Base-by-base conservation (phyloP, 768 basidiomycete species). In the Xerocomellus intermedius region DNA sequence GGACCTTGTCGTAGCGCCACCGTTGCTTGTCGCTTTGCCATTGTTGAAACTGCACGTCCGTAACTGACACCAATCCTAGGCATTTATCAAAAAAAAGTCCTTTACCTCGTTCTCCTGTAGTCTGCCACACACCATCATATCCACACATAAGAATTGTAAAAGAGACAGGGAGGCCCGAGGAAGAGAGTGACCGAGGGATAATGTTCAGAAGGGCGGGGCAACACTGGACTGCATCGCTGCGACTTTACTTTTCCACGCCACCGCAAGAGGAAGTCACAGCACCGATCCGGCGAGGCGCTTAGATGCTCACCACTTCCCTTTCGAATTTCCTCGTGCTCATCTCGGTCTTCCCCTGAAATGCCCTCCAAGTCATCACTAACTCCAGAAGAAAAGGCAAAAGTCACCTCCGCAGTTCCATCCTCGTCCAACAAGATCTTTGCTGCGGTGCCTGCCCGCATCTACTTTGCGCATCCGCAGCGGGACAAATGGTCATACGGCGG, bases 401-500 rank as follows among this genome's bases (percentile, higher is more conserved):
- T 98, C 59, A 89, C 87, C 69, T 72, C 77, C 12, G 79, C 84
- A 3, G 71, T 91, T 21, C 77, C 84, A 4, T 64, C 70, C 0
- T 70, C 80, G 4, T 73, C 63, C 21, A 82, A 85, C 76, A 96
- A 96, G 78, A 90, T 96, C 60, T 64, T 84, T 42, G 83, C 73
- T 39, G 94, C 93, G n/a, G 84, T 89, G 1, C 79, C 92, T 36
- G 91, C 86, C 12, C 82, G 96, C 41, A 81, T 99, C 51, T 99
- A 98, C 76, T 92, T 91, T 73, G 93, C 94, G 1, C 77, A 88
- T 66, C 94, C 90, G 26, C 75, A 85, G 55, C 87, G 82, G 2
- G 68, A 75, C 57, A 82, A 83, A 59, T 98, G 96, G 96, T 79
- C 83, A 0, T 98, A 95, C 68, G 76, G 87, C 0, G 95, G 96